Base-by-base conservation (phyloP, 176 grass and related monocot genomes). In the Eragrostis nindensis region DNA sequence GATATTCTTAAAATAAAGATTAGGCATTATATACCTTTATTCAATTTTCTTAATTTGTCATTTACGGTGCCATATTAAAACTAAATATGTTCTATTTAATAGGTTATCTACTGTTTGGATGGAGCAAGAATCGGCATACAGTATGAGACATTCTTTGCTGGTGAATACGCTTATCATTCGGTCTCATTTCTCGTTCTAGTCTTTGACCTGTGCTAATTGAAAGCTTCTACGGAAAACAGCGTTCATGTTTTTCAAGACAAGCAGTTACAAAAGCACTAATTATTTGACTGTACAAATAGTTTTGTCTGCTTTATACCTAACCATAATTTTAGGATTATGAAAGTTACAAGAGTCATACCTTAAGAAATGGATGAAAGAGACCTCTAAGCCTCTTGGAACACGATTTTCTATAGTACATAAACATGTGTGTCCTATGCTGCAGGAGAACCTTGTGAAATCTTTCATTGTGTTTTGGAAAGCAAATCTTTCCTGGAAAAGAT, bases 401-500 rank as follows among this genome's bases (percentile, higher is more conserved):
- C 80, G 63, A 50, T 88, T 75, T 70, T 2, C 15, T 66, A 8
- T 32, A 66, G 46, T 45, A 39, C 18, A 80, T 74, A 54, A 84
- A 75, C 36, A 71, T 62, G 39, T 11, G 5, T 50, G 73, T 74
- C 66, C 72, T 80, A 76, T 79, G 87, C 89, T 87, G 45, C 80
- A 98, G 95, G 95, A 54, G 92, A 98, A 70, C 90, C 95, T 40
- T 94, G 92, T 90, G 95, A 98, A 79, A 89, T 90, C 75, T 98
- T 94, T 78, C 92, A 98, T 82, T 98, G 92, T 70, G 95, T 94
- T 56, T 65, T 98, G 77, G 95, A 94, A 84, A 98, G 95, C 78
- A 98, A 98, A 82, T 98, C 95, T 55, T 98, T 98, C 83, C 92
- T 98, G 67, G 92, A 98, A 88, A 98, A 98, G 82, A 94, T 98